Evolutionary conservation across 2,329 filamentous ascomycete genomes (phyloP).

Genomic region (Trichoderma sp.): DNA sequence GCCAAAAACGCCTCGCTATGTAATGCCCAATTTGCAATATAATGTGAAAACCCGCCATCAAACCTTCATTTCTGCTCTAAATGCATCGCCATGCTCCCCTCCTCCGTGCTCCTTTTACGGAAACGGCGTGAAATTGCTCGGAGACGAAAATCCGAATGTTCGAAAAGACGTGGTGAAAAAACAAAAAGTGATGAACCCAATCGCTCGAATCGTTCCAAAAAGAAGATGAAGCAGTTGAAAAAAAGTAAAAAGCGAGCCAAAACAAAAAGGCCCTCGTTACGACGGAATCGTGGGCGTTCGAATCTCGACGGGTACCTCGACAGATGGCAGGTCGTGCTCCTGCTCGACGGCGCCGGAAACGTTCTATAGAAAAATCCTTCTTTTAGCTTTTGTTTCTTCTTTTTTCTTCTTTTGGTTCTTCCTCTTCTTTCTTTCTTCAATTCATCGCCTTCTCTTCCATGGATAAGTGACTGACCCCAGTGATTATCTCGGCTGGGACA

Average conservation of each 20-base stretch:
- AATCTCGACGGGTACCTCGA: conserved; percentile 31
- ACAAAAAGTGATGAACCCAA: background rate
- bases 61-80: background rate
- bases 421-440: conserved; percentile 11
- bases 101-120: too few relatives aligned
- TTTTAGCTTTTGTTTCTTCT: conserved; percentile 29
- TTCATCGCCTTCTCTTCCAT: conserved; percentile 40
- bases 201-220: background rate
- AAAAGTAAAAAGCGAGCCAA: background rate
- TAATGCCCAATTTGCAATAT: conserved; percentile 28
- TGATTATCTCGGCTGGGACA: conserved; percentile 55
- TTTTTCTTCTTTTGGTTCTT: background rate
- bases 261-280: background rate
- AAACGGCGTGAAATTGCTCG: too few relatives aligned
- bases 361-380: conserved; percentile 20
- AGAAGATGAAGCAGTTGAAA: background rate
- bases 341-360: conserved; percentile 14
- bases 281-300: conserved; percentile 21
- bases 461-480: conserved; percentile 54
- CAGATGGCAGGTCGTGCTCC: conserved; percentile 16
- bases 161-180: background rate
- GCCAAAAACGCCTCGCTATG: conserved; percentile 36
- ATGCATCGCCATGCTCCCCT: background rate
- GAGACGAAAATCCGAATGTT: background rate
- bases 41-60: background rate